A percentile compares a stretch with the other conserved stretches of the same genome.
Evolutionary conservation across 2,329 filamentous ascomycete species (phyloP).

Genomic region (Aspergillus fischeri): DNA sequence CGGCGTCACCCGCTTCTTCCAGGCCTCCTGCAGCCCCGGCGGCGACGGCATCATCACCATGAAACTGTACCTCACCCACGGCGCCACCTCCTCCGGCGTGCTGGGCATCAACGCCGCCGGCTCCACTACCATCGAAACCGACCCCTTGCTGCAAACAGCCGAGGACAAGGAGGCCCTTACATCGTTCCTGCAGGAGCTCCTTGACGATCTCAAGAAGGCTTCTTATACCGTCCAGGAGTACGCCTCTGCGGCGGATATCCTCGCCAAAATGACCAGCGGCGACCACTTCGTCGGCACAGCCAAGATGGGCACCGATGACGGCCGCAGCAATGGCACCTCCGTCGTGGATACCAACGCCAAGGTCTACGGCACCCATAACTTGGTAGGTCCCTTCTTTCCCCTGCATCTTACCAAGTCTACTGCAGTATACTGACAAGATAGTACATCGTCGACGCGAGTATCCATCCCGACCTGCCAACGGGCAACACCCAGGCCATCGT

Average conservation of each 20-base stretch:
- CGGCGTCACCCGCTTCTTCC: conserved; percentile 17
- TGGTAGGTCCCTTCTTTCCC: conserved; percentile 27
- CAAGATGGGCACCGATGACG: conserved; percentile 58
- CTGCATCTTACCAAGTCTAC: no score
- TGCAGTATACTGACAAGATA: not conserved
- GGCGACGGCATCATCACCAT: conserved; percentile 13
- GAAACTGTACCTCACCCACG: conserved; percentile 20
- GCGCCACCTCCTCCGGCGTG: conserved; percentile 15
- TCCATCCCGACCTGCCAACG: conserved; percentile 65
- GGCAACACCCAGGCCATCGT: conserved; percentile 64
- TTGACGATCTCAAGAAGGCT: conserved; percentile 11
- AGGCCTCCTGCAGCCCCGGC: conserved; percentile 16
- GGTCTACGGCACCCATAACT: conserved; percentile 65
- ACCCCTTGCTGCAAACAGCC: conserved; percentile 13
- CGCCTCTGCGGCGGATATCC: conserved; percentile 8
- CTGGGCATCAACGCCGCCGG: conserved; percentile 12
- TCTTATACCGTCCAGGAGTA: conserved; percentile 12
- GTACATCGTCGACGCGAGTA: conserved; percentile 64
- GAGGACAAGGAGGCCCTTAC: conserved; percentile 12
- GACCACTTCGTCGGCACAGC: conserved; percentile 50
- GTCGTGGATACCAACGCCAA: conserved; percentile 62
- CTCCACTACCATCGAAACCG: conserved; percentile 11
- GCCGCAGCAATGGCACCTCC: conserved; percentile 50
- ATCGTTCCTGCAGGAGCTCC: conserved; percentile 10
- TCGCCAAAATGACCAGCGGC: conserved; percentile 42